These are phyloP conservation scores for Penicillium samsonianum DNA, from an alignment of 495 filamentous ascomycete genomes.

Conservation along the genomic window DNA sequence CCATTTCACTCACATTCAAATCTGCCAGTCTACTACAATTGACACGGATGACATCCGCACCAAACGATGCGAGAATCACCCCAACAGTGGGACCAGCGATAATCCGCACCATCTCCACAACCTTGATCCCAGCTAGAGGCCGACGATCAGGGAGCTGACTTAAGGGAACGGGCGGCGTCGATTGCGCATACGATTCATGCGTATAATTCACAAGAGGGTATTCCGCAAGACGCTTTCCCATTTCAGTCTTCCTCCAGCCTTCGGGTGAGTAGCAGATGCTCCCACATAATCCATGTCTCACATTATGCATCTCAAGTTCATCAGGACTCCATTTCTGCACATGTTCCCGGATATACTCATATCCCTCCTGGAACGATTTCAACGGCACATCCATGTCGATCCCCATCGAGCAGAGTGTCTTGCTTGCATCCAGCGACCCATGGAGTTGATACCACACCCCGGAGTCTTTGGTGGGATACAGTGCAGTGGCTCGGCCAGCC, in stretches of 20 bases:
- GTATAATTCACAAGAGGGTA: conserved; percentile 30
- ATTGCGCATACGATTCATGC: conserved; percentile 23
- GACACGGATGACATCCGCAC: conserved; percentile 62
- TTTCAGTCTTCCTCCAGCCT: conserved; percentile 35
- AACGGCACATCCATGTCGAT: conserved; percentile 24
- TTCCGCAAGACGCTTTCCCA: conserved; percentile 27
- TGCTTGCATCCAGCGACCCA: conserved; percentile 30
- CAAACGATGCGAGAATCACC: conserved; percentile 55
- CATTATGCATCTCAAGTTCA: conserved; percentile 39
- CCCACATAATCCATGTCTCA: conserved; percentile 33
- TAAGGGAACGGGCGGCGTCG: conserved; percentile 22
- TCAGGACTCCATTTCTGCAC: conserved; percentile 31
- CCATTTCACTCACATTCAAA: conserved; percentile 26
- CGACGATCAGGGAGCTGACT: conserved; percentile 19
- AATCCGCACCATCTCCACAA: conserved; percentile 61
- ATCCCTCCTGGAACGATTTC: conserved; percentile 13
- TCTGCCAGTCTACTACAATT: conserved; percentile 57
- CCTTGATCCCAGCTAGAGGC: conserved; percentile 59
- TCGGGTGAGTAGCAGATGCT: conserved; percentile 37
- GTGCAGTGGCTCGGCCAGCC: conserved; percentile 25
- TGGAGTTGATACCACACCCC: conserved; percentile 39
- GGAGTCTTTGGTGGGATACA: conserved; percentile 31
- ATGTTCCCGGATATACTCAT: conserved; percentile 30
- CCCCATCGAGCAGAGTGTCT: conserved; percentile 27
- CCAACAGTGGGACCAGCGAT: conserved; percentile 60